Percentiles rank a stretch among this genome's conserved stretches.
phyloP scores from a whole-genome alignment of 495 filamentous ascomycete species.

The Podospora bellae-mahoneyi region DNA sequence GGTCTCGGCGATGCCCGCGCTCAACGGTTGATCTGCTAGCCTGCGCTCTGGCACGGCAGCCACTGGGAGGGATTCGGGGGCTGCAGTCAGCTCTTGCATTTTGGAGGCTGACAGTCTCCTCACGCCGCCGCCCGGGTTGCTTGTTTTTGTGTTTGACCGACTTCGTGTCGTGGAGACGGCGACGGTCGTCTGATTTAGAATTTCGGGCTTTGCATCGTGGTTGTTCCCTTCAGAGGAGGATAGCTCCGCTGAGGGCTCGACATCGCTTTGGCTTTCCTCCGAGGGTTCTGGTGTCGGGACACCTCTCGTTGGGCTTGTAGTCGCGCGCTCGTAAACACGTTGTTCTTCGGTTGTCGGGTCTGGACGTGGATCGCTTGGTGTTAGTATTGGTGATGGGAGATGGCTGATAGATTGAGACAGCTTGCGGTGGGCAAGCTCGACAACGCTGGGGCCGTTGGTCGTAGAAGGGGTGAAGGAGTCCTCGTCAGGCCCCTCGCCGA shows the following conservation, averaged over 20 bases:
- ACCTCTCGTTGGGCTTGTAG: constrained; percentile 24
- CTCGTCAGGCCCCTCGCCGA: not conserved
- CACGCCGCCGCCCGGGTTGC: constrained; percentile 41
- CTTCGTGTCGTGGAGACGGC: constrained; percentile 22
- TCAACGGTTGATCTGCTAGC: constrained; percentile 32
- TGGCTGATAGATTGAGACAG: not conserved
- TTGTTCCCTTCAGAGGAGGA: not conserved
- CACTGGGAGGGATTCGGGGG: constrained; percentile 50
- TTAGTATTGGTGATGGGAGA: constrained; percentile 21
- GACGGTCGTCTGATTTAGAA: not conserved
- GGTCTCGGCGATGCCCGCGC: constrained; percentile 35
- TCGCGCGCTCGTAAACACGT: constrained; percentile 5
- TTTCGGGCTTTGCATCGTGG: not conserved
- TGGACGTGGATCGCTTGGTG: constrained; percentile 15
- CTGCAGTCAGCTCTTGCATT: constrained; percentile 52
- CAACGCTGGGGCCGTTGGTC: not conserved
- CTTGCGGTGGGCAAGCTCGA: not conserved
- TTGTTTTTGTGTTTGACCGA: constrained; percentile 37
- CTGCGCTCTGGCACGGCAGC: constrained; percentile 31
- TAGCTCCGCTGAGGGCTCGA: constrained; percentile 17
- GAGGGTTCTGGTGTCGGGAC: constrained; percentile 33
- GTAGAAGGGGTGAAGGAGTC: not conserved
- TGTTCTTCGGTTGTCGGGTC: not conserved
- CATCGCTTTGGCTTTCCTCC: constrained; percentile 35
- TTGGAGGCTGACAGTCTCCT: constrained; percentile 56